A percentile compares a stretch with the other conserved stretches of the same genome.
phyloP scores from a whole-genome alignment of 331 rosid species.

The Quercus tomentella region DNA sequence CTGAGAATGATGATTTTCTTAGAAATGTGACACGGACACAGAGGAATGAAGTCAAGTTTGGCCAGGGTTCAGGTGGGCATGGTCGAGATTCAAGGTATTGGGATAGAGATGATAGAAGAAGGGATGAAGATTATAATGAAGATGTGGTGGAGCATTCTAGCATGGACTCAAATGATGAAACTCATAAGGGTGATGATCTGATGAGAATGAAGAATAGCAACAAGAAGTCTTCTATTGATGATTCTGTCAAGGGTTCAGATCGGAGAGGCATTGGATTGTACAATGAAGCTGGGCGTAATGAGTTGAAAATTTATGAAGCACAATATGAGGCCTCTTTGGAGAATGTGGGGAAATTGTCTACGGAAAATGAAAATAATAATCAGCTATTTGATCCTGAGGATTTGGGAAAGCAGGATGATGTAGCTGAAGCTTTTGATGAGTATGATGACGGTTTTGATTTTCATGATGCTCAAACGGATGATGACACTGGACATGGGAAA shows the following conservation, averaged over 20 bases:
- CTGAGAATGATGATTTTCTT: conserved; percentile 75
- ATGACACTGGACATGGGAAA: conserved; percentile 28
- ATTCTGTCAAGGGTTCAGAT: conserved; percentile 29
- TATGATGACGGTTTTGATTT: conserved; percentile 73
- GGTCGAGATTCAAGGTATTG: conserved; percentile 96
- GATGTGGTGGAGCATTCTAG: conserved; percentile 42
- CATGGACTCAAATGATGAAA: conserved; percentile 26
- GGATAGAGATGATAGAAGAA: conserved; percentile 97
- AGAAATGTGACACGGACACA: conserved; percentile 73
- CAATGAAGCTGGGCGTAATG: conserved; percentile 96
- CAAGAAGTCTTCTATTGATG: conserved; percentile 31
- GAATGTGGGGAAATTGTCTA: conserved; percentile 22
- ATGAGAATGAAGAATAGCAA: conserved; percentile 24
- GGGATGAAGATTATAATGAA: conserved; percentile 85
- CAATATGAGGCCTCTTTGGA: conserved; percentile 87
- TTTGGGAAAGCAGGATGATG: conserved; percentile 38
- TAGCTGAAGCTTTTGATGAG: conserved; percentile 62
- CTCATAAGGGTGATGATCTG: conserved; percentile 23
- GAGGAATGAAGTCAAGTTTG: conserved; percentile 64
- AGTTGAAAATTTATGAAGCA: conserved; percentile 80
- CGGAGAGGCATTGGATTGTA: conserved; percentile 69
- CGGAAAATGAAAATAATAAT: conserved; percentile 21
- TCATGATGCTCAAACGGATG: conserved; percentile 46
- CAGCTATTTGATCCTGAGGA: conserved; percentile 27
- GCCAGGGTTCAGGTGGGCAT: conserved; percentile 59